Evolutionary conservation across 345 rosid species (phyloP), one percentile per base, ranked within the genome.

Genomic region (Corchorus olitorius): DNA sequence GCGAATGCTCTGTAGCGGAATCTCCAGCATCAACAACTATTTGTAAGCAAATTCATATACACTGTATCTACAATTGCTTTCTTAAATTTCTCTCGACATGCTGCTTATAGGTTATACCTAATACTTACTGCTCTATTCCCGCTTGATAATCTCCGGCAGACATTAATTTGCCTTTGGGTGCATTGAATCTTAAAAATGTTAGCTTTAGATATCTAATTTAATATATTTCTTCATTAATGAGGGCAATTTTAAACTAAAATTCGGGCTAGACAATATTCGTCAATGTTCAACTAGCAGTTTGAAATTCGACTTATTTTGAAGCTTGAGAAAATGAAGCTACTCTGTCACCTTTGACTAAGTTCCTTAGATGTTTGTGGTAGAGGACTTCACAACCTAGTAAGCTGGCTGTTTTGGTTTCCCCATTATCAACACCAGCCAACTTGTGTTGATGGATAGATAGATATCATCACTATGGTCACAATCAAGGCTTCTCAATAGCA

Each of bases 391-490:
- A 61, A 63, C 66, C 49, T 4, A n/a, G 14, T 39, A 39, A 17
- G 7, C 27, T 41, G 15, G 12, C 15, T 4, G 17, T n/a, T 65
- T 65, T 9, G 50, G 34, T n/a, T 65, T 17, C 14, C 49, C 34
- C 34, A 5, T 65, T 65, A 37, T 65, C 16, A 41, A 65, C n/a
- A 58, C 50, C 52, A 43, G 49, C 70, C 43, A 65, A 43, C 50
- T n/a, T 12, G 50, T 49, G n/a, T 3, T 37, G n/a, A 14, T 8
- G n/a, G 27, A 64, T 27, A 64, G 6, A 4, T 39, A 20, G 1
- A 37, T 39, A 64, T 39, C 69, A 65, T 35, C 70, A 6, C 43
- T 64, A 39, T 41, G 9, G 70, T 65, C 70, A 65, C 50, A 65
- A 19, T 65, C 52, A 65, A 41, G 70, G 16, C 41, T 65, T 43